Conservation (phyloP, 169 alveolate genomes). For the Theileria annulata region DNA sequence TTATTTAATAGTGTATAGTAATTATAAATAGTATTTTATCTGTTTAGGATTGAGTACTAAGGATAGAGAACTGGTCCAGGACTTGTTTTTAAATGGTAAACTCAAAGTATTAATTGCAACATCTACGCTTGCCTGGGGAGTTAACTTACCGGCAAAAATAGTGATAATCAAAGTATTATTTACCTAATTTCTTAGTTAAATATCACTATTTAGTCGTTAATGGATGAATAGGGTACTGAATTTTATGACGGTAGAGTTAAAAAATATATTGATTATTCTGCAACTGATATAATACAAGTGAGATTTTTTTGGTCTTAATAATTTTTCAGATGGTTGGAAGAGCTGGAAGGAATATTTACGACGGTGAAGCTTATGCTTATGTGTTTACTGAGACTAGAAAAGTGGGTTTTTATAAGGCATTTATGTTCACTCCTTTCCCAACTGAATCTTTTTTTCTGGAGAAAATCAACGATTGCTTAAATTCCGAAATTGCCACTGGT, state of each 20-base stretch:
- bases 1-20: background rate
- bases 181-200: background rate
- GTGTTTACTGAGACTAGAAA: constrained; percentile 93
- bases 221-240: constrained; percentile 68
- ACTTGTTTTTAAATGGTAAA: constrained; percentile 89
- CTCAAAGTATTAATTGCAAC: constrained; percentile 95
- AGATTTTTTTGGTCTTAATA: background rate
- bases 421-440: constrained; percentile 98
- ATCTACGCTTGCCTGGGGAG: constrained; percentile 99
- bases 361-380: constrained; percentile 94
- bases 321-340: constrained; percentile 95
- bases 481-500: constrained; percentile 97
- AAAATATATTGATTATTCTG: constrained; percentile 65
- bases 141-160: constrained; percentile 98
- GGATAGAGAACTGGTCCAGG: constrained; percentile 96
- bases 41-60: constrained; percentile 86
- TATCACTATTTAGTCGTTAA: background rate
- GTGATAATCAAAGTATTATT: constrained; percentile 90
- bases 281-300: constrained; percentile 70
- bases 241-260: constrained; percentile 74
- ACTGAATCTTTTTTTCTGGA: constrained; percentile 93
- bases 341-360: constrained; percentile 99
- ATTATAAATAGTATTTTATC: constrained; percentile 74
- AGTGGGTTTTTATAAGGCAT: constrained; percentile 95
- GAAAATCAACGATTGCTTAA: constrained; percentile 91